Base-by-base conservation (phyloP, 805 yeast species). In the Ogataea methylovora region DNA sequence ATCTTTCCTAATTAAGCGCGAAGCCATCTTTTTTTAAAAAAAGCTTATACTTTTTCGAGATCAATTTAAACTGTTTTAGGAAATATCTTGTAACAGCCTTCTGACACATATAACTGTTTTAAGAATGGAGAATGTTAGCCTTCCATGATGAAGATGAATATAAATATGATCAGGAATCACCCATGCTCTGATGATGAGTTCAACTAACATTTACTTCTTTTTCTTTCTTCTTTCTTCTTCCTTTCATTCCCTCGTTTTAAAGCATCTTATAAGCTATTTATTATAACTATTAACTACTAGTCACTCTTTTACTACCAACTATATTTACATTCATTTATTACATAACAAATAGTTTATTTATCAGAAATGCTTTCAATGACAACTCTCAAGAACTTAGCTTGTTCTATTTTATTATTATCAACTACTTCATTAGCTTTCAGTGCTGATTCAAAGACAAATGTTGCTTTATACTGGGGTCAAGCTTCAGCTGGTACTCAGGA, bases 391-490 rank as follows among this genome's bases (percentile, higher is more conserved):
- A n/a, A 9, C 8, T n/a, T 30, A 19, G 32, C 32, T 12, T 7
- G 28, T 18, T 26, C 31, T 18, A 12, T 27, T 15, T 29, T 38
- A 10, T 28, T 41, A 17, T 25, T 44, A 16, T 24, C 40, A 14
- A 13, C 45, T 9, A 33, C 33, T 2, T 39, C 42, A 3, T 22
- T 30, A 11, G 56, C 60, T 8, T 61, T 60, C 38, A 48, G 56
- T 42, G 47, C 65, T 8, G 36, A 54, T 13, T 55, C 76, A 24
- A 65, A 69, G 30, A 50, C 66, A 22, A 82, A 84, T 43, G 73
- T 85, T 25, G 95, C 81, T 16, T 67, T 83, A 7, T 86, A 86
- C 60, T 86, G 95, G 95, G 95, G 96, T 35, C 95, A 86, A 59
- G 73, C 74, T 47, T 76, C 90, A 12, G 78, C 72, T n/a, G 84